phyloP scores from a whole-genome alignment of 2,329 filamentous ascomycete species.

The Macrophomina phaseolina region DNA sequence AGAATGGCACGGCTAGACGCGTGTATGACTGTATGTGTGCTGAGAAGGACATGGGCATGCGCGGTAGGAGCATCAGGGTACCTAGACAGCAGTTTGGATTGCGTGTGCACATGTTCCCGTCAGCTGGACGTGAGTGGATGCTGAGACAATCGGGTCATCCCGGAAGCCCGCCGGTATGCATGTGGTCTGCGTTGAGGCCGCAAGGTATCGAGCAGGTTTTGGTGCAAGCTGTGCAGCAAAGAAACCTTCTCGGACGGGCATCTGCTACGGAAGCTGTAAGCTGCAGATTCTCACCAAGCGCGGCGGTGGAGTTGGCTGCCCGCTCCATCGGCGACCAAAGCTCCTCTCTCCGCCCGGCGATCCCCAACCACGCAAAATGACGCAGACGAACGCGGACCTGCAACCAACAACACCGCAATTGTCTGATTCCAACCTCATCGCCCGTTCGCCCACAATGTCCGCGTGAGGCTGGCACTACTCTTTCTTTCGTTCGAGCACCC shows the following conservation, averaged over 20 bases:
- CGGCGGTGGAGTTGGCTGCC: neutral
- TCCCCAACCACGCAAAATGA: slow-evolving; percentile 22
- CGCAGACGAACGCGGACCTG: slow-evolving; percentile 25
- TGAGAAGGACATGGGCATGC: neutral
- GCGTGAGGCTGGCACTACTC: neutral
- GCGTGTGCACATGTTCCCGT: slow-evolving; percentile 8
- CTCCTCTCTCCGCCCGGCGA: slow-evolving; percentile 10
- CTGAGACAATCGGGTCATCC: slow-evolving; percentile 18
- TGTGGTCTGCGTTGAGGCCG: neutral
- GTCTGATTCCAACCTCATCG: neutral
- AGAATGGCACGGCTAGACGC: neutral
- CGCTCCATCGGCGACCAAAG: slow-evolving; percentile 10
- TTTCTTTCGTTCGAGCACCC: neutral
- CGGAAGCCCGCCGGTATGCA: neutral
- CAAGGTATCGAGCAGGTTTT: neutral
- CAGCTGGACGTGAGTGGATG: slow-evolving; percentile 4
- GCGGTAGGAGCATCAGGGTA: neutral
- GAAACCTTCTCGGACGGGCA: neutral
- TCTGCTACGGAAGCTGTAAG: neutral
- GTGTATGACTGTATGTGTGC: slow-evolving; percentile 14
- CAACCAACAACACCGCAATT: slow-evolving; percentile 5
- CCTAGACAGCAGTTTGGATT: neutral
- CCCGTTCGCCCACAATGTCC: slow-evolving; percentile 11
- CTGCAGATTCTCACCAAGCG: neutral
- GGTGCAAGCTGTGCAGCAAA: neutral